Percentiles rank a stretch among this genome's conserved stretches.
These are phyloP conservation scores for Sugiyamaella neomexicana DNA, from an alignment of 1,139 yeast genomes.

Conservation along the genomic window DNA sequence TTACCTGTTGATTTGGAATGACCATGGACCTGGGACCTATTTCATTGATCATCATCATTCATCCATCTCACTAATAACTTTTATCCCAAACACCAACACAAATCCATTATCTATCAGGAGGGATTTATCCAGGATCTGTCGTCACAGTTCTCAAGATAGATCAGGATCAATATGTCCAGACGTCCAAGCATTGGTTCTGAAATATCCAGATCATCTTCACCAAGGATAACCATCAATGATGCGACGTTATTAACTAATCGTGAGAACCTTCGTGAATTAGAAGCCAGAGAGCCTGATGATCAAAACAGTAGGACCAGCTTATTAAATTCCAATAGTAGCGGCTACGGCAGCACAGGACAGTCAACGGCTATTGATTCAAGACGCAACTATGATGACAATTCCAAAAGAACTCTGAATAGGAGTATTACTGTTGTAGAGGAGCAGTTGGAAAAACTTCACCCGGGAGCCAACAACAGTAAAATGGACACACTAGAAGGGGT, in stretches of 20 bases:
- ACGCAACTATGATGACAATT: neutral
- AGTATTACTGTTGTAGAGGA: constrained; percentile 26
- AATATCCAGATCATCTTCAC: constrained; percentile 3
- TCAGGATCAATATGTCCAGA: neutral
- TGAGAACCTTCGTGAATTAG: constrained; percentile 10
- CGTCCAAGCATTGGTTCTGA: neutral
- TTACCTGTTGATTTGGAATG: neutral
- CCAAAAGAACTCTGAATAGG: neutral
- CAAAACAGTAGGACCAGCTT: neutral
- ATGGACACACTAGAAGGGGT: constrained; percentile 50
- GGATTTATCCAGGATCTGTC: neutral
- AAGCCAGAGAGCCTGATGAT: constrained; percentile 2
- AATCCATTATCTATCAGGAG: neutral
- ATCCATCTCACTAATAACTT: too few relatives aligned
- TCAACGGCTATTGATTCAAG: neutral
- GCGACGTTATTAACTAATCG: constrained; percentile 13
- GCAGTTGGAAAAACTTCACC: constrained; percentile 18
- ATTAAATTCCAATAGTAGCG: neutral
- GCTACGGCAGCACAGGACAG: neutral
- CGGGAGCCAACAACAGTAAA: constrained; percentile 24
- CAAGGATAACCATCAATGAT: constrained; percentile 20
- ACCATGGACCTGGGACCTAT: neutral
- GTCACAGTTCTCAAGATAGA: too few relatives aligned
- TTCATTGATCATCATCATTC: too few relatives aligned
- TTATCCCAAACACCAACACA: neutral